Evolutionary conservation across 108 stramenopile genomes (phyloP), one percentile per base, ranked within the genome.

Genomic region (Nannochloropsis salina): DNA sequence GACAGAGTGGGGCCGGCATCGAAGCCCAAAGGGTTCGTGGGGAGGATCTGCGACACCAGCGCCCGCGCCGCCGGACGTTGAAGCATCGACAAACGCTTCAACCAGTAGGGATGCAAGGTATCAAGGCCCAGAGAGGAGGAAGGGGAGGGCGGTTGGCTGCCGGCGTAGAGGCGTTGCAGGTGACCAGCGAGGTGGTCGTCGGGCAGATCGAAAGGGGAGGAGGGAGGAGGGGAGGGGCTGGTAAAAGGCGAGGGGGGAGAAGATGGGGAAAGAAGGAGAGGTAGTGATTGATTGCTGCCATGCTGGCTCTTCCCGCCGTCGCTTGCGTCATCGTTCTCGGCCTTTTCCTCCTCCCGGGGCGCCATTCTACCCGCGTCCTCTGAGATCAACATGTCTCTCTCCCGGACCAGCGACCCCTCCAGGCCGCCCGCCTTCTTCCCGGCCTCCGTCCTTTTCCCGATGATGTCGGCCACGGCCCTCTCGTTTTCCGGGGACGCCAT

Each of bases 41-140:
- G 42, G 31, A 79, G 51, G 44, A 89, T 85, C 80, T 84, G 86
- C 44, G 44, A 41, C 9, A 86, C 42, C 80, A 86, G 43, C 43
- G 44, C 81, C 84, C 89, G 87, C 40, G 89, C 88, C 74, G 89
- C 84, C 41, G 88, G 88, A 45, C 85, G 82, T 44, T 45, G 80
- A 44, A 89, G 45, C 42, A 43, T 8, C 45, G 80, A 22, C 83
- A 89, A 83, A 6, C 45, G 85, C 42, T 79, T 82, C 41, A 82
- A 47, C 88, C 88, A 89, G 83, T 89, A 89, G 9, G 5, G 83
- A 44, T 89, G 43, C 6, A 84, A 84, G 45, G 83, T 80, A 18
- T 79, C 43, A 84, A 18, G 42, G 80, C 42, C 31, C n/a, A 31
- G 43, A 20, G 42, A 21, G 42, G n/a, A 31, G n/a, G 21, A 41